Evolutionary conservation across 1,284 basidiomycete species (phyloP), one percentile per base, ranked within the genome.

Genomic region (Bondarzewia mesenterica): DNA sequence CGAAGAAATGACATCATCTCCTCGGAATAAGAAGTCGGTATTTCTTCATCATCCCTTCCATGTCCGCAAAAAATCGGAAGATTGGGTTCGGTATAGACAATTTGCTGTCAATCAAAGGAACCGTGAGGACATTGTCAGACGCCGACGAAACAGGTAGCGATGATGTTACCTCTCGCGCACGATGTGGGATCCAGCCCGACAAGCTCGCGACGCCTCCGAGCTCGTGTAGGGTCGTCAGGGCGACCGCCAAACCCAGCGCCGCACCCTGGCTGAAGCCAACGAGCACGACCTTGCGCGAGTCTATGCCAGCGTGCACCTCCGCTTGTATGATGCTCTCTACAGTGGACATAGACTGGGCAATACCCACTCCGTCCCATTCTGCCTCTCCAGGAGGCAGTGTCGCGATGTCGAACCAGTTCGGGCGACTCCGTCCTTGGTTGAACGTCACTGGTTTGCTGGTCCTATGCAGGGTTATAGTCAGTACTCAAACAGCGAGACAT

Each of bases 221-320:
- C 21, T 69, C 67, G 48, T 72, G 65, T 7, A 71, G 57, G 2
- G 65, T 67, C 7, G 69, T 71, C 26, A 74, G 56, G 5, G 66
- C 63, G 1, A 67, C 65, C 55, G 71, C 62, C 47, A 73, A 53
- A 43, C 60, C 58, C 26, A 71, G 58, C 7, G 69, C 66, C 1
- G 68, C 71, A n/a, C 72, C 71, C 54, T 75, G 69, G 47, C 69
- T 69, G 54, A 72, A 72, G n/a, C 71, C 70, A 21, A 64, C 60
- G 4, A 74, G 58, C n/a, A 71, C 55, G 27, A 74, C 66, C 25
- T 61, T 62, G 37, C 59, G 59, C 2, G 70, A 59, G 43, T 67
- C 63, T 3, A 64, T 57, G 6, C 71, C 69, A 22, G 51, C 32
- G 49, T 70, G 66, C 20, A 73, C 63, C 51, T 72, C 65, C 5